A percentile compares a stretch with the other conserved stretches of the same genome.
phyloP scores from a whole-genome alignment of 139 green algal species.

The Chlamydomonas incerta region DNA sequence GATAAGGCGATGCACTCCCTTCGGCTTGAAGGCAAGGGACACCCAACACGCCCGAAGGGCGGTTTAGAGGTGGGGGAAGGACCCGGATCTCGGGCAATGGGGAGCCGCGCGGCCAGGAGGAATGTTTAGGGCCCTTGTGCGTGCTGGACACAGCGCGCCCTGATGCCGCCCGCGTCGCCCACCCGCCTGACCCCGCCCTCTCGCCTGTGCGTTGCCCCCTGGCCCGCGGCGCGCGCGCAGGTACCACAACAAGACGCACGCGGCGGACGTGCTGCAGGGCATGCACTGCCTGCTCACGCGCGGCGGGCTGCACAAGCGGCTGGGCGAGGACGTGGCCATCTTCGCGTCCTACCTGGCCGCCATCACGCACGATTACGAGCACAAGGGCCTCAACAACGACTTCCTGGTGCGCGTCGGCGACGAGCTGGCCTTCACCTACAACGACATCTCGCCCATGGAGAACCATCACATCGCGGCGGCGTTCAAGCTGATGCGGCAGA shows the following conservation, averaged over 20 bases:
- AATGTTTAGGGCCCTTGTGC: too few relatives aligned
- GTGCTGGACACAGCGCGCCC: too few relatives aligned
- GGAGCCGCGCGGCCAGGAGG: too few relatives aligned
- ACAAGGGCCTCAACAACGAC: constrained; percentile 71
- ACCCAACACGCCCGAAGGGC: too few relatives aligned
- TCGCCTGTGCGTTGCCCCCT: too few relatives aligned
- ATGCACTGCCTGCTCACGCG: constrained; percentile 57
- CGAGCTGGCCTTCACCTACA: constrained; percentile 67
- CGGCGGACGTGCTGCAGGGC: constrained; percentile 57
- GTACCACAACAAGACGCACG: constrained; percentile 63
- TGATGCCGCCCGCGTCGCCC: too few relatives aligned
- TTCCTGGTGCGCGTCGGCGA: constrained; percentile 60
- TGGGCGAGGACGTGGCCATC: constrained; percentile 44
- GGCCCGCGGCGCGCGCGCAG: too few relatives aligned
- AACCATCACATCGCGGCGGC: constrained; percentile 62
- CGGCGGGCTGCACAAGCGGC: constrained; percentile 40
- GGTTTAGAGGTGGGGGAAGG: too few relatives aligned
- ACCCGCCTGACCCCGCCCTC: too few relatives aligned
- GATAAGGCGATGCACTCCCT: too few relatives aligned
- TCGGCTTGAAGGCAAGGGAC: too few relatives aligned
- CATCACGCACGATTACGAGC: constrained; percentile 65
- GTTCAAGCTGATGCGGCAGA: constrained; percentile 52
- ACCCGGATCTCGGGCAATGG: too few relatives aligned
- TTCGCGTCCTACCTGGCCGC: constrained; percentile 56
- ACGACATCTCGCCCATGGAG: constrained; percentile 64